Percentiles rank a stretch among this genome's conserved stretches.
phyloP scores from a whole-genome alignment of 768 basidiomycete genomes.

The Sarcodon aspratus region DNA sequence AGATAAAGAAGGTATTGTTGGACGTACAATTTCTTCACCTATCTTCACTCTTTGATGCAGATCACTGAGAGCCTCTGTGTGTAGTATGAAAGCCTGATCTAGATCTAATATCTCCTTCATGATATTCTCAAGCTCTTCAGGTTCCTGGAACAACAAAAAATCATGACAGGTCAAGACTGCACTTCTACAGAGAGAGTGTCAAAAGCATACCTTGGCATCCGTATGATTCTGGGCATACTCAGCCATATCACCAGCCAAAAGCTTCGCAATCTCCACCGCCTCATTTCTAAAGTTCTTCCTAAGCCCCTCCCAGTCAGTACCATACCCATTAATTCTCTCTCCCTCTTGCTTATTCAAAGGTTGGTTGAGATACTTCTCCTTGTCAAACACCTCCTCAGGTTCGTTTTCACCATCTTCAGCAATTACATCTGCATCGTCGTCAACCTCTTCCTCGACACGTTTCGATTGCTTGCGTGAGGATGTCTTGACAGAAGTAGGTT shows the following conservation, averaged over 20 bases:
- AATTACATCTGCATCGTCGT: background rate
- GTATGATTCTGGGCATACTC: constrained; percentile 48
- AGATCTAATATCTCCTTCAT: constrained; percentile 66
- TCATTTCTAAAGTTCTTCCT: constrained; percentile 32
- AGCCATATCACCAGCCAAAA: constrained; percentile 47
- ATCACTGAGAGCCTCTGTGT: constrained; percentile 40
- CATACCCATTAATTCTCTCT: constrained; percentile 41
- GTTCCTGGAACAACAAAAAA: constrained; percentile 25
- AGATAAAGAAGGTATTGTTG: background rate
- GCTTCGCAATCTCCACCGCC: constrained; percentile 33
- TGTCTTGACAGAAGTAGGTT: no score
- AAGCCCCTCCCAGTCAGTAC: constrained; percentile 52
- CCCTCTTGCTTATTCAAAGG: constrained; percentile 47
- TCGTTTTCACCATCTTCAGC: background rate
- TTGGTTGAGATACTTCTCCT: constrained; percentile 49
- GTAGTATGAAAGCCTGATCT: constrained; percentile 44
- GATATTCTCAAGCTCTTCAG: constrained; percentile 49
- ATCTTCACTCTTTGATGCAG: constrained; percentile 45
- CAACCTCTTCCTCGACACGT: background rate
- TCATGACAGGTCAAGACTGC: background rate
- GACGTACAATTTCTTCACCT: constrained; percentile 50
- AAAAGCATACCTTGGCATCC: constrained; percentile 33
- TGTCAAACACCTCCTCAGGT: background rate
- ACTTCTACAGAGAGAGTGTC: background rate
- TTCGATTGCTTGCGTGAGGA: no score